Evolutionary conservation across 305 asterid genomes (phyloP), one percentile per base, ranked within the genome.

Genomic region (Solanum hybrid): DNA sequence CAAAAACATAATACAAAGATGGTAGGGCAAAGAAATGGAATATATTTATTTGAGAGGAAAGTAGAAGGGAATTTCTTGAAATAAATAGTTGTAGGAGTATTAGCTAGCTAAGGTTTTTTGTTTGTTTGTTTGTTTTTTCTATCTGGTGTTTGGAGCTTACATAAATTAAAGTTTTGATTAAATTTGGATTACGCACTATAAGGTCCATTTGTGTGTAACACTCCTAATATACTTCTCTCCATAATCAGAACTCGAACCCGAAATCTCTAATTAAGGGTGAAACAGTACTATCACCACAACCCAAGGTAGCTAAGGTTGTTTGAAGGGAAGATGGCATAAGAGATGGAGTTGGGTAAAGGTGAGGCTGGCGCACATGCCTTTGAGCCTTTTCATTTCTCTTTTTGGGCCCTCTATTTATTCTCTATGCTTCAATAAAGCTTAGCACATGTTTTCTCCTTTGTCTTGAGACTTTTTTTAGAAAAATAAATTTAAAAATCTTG

Each of bases 321-420:
- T 35, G 56, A 78, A 17, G 11, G 40, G 20, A 84, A 84, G 38
- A 84, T 82, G 40, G 10, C 26, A 7, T 1, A 22, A 22, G 72
- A 29, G 12, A 82, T 35, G 14, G 46, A 85, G 42, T 85, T 85
- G 88, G 73, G 75, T 6, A 85, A 31, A 85, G 32, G 31, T 32
- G 88, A 85, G 76, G 88, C 76, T 85, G 88, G 88, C 75, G 76
- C 76, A 85, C 88, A 85, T 85, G 88, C 32, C 8, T 20, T 56
- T 71, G 69, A 35, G 17, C 14, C 22, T 8, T 10, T 56, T 11
- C 12, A 20, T 51, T 84, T 26, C 2, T 1, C 17, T 56, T 84
- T 29, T 79, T 35, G 85, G 85, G 20, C 76, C 87, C 87, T 85
- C 29, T 29, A 12, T 31, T 56, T 51, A 85, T 56, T 85, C 87